phyloP scores from a whole-genome alignment of 352 stramenopile species.

The Nothophytophthora sp. region DNA sequence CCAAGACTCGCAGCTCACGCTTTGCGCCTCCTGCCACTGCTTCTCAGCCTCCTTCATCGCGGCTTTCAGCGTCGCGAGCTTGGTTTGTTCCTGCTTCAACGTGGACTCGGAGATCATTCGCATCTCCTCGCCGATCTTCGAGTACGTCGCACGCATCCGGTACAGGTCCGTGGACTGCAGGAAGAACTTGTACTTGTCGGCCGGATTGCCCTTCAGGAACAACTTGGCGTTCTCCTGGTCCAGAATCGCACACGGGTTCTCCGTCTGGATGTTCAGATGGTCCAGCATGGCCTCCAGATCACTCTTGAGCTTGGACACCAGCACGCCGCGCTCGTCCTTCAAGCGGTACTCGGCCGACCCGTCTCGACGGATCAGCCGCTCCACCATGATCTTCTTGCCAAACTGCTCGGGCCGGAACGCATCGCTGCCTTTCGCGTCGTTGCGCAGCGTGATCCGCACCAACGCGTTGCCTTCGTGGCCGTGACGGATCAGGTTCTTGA shows the following conservation, averaged over 20 bases:
- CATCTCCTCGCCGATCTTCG: conserved; percentile 87
- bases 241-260: conserved; percentile 97
- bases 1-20: conserved; percentile 24
- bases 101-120: conserved; percentile 60
- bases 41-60: conserved; percentile 67
- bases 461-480: conserved; percentile 85
- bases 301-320: conserved; percentile 88
- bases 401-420: conserved; percentile 92
- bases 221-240: conserved; percentile 99
- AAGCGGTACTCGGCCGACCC: conserved; percentile 76
- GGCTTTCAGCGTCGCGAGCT: conserved; percentile 56
- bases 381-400: conserved; percentile 93
- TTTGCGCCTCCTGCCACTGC: conserved; percentile 79
- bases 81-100: conserved; percentile 63
- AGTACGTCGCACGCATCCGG: conserved; percentile 87
- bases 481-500: conserved; percentile 96
- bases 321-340: conserved; percentile 52
- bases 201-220: conserved; percentile 94
- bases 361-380: conserved; percentile 89
- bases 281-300: conserved; percentile 95
- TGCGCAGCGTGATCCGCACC: conserved; percentile 93
- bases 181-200: conserved; percentile 98
- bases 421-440: conserved; percentile 86
- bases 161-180: conserved; percentile 96
- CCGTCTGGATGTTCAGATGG: conserved; percentile 94